Evolutionary conservation across 352 stramenopile species (phyloP).

Genomic region (Globisporangium spiculum): DNA sequence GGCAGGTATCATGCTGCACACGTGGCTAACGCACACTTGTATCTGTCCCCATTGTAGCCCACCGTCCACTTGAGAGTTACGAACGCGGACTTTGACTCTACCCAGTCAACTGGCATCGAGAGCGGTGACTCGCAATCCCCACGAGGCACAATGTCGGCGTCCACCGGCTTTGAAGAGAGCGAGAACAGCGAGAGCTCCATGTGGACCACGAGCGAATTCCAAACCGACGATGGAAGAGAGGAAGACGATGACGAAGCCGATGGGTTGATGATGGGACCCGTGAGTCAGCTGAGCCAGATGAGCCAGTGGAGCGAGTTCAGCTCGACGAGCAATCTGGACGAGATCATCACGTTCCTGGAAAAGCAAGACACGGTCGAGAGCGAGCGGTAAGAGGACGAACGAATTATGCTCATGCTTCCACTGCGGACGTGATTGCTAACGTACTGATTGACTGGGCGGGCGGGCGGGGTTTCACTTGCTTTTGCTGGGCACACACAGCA

Average conservation of each 20-base stretch:
- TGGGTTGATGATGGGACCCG: conserved; percentile 41
- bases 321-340: conserved; percentile 80
- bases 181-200: conserved; percentile 58
- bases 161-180: conserved; percentile 41
- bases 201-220: conserved; percentile 61
- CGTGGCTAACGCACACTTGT: neutral
- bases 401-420: neutral
- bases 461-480: neutral
- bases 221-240: conserved; percentile 23
- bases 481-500: conserved; percentile 19
- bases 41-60: neutral
- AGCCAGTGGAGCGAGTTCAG: conserved; percentile 83
- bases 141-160: conserved; percentile 21
- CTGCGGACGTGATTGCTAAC: neutral
- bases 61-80: neutral
- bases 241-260: conserved; percentile 25
- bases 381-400: conserved; percentile 33
- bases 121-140: conserved; percentile 40
- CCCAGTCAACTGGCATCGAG: conserved; percentile 14
- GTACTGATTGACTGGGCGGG: neutral
- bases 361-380: conserved; percentile 68
- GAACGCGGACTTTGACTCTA: conserved; percentile 4
- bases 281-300: conserved; percentile 70
- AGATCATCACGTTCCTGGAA: conserved; percentile 84
- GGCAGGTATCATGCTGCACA: neutral